These are phyloP conservation scores for Pseudozyma tsukubaensis DNA, from an alignment of 1,284 basidiomycete species.

Conservation along the genomic window DNA sequence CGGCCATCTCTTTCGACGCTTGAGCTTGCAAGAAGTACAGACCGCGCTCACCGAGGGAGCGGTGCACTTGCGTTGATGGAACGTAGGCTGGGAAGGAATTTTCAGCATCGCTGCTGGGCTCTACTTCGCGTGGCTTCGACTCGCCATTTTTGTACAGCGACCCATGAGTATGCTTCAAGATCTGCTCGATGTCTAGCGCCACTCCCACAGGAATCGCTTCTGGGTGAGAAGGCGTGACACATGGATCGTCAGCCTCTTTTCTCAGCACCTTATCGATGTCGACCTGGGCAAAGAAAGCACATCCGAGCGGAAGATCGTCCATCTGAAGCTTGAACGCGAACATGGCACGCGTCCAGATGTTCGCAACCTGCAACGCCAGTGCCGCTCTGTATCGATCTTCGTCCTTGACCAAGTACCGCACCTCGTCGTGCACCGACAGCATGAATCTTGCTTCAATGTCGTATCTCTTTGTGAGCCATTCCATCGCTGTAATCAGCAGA, in stretches of 20 bases:
- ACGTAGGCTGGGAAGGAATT: constrained; percentile 47
- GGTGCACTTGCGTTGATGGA: constrained; percentile 55
- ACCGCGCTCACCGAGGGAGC: constrained; percentile 60
- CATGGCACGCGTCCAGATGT: constrained; percentile 91
- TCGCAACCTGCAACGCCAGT: constrained; percentile 94
- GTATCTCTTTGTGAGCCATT: constrained; percentile 84
- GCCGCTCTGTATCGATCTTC: constrained; percentile 87
- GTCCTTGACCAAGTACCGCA: constrained; percentile 90
- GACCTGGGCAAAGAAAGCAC: constrained; percentile 94
- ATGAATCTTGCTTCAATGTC: constrained; percentile 91
- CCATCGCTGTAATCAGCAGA: constrained; percentile 93
- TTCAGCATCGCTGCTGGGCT: background rate
- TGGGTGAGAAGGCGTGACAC: constrained; percentile 92
- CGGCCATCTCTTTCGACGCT: constrained; percentile 61
- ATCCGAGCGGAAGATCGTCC: constrained; percentile 89
- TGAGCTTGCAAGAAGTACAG: constrained; percentile 65
- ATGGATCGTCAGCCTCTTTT: constrained; percentile 96
- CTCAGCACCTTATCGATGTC: constrained; percentile 91
- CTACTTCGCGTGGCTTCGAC: background rate
- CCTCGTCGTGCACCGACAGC: constrained; percentile 96
- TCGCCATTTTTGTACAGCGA: constrained; percentile 48
- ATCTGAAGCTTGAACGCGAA: constrained; percentile 94
- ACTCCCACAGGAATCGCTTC: constrained; percentile 84
- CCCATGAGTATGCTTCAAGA: constrained; percentile 72
- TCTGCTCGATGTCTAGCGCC: constrained; percentile 79